phyloP scores from a whole-genome alignment of 768 basidiomycete genomes.

The Crassisporium funariophilum region DNA sequence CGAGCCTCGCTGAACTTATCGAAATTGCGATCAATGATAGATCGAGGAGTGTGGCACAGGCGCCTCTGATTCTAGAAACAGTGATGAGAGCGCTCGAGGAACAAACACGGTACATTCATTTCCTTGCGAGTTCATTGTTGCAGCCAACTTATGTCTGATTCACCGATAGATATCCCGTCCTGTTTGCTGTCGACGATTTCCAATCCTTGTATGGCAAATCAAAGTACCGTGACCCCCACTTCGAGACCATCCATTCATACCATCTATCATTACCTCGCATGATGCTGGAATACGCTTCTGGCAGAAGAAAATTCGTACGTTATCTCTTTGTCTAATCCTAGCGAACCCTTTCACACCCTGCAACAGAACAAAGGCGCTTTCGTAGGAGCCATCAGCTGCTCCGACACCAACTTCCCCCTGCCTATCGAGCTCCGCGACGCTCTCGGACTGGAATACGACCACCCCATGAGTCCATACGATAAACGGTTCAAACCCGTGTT shows the following conservation, averaged over 20 bases:
- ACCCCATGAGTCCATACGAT: constrained; percentile 53
- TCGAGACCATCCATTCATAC: constrained; percentile 65
- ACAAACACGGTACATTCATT: constrained; percentile 59
- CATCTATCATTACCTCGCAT: constrained; percentile 80
- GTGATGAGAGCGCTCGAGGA: constrained; percentile 61
- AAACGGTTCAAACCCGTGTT: constrained; percentile 51
- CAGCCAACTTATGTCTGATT: background rate
- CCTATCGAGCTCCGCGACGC: constrained; percentile 68
- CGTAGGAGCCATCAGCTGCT: constrained; percentile 66
- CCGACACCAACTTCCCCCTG: constrained; percentile 58
- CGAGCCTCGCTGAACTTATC: constrained; percentile 55
- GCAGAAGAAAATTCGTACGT: constrained; percentile 67
- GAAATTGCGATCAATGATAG: constrained; percentile 52
- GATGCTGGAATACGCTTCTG: constrained; percentile 78
- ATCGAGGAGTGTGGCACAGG: constrained; percentile 38
- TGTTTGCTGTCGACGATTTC: constrained; percentile 87
- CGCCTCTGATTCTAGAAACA: constrained; percentile 58
- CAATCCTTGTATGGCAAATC: constrained; percentile 76
- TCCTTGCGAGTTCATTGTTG: background rate
- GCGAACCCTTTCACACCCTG: constrained; percentile 1
- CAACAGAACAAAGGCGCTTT: constrained; percentile 68
- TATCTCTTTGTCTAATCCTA: background rate
- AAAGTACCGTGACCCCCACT: constrained; percentile 74
- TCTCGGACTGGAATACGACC: constrained; percentile 35
- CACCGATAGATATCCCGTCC: constrained; percentile 62